These are phyloP conservation scores for Magnolia officinalis DNA, from an alignment of 164 flowering plant species.

Conservation along the genomic window DNA sequence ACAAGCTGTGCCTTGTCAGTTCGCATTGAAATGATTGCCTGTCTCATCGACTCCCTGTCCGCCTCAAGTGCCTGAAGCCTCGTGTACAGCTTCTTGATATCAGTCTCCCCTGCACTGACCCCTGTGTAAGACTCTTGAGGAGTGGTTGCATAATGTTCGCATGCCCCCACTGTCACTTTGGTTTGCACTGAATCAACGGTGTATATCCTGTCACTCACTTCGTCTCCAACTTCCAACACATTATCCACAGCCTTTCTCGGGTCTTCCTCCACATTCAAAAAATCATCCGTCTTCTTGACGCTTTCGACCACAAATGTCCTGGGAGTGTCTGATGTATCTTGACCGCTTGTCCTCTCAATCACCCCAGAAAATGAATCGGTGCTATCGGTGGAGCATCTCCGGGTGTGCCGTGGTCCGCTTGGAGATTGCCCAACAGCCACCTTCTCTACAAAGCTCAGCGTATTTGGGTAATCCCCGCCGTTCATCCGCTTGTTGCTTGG, in stretches of 20 bases:
- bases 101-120: conserved; percentile 56
- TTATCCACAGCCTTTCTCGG: conserved; percentile 42
- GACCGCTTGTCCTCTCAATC: conserved; percentile 31
- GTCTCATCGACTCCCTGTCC: conserved; percentile 94
- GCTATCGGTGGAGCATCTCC: conserved; percentile 60
- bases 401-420: conserved; percentile 41
- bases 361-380: conserved; percentile 35
- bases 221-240: conserved; percentile 71
- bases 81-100: conserved; percentile 72
- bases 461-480: conserved; percentile 40
- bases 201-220: conserved; percentile 71
- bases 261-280: conserved; percentile 35
- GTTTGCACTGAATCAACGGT: conserved; percentile 74
- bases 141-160: conserved; percentile 46
- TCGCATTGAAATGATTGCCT: conserved; percentile 78
- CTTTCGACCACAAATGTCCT: conserved; percentile 25
- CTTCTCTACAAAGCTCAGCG: conserved; percentile 58
- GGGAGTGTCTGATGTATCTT: conserved; percentile 45
- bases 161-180: conserved; percentile 35
- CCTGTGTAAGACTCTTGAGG: conserved; percentile 42
- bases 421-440: conserved; percentile 62
- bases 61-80: conserved; percentile 98
- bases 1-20: conserved; percentile 88
- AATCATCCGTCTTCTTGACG: conserved; percentile 44
- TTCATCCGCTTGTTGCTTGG: conserved; percentile 37